These are phyloP conservation scores for Debaryomyces maramus DNA, from an alignment of 805 yeast genomes.

Conservation along the genomic window DNA sequence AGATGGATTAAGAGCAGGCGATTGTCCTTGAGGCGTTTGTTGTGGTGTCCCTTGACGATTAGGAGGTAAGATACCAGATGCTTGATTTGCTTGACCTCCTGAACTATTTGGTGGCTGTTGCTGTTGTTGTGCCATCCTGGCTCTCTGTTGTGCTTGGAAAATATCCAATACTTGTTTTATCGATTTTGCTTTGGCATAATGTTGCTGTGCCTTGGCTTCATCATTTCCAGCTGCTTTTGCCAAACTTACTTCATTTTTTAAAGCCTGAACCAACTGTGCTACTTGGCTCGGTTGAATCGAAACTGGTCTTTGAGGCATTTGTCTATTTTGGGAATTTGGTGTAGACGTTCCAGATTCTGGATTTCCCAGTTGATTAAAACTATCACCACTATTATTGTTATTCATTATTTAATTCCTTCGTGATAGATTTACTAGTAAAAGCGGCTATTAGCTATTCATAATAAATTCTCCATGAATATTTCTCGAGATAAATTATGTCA, in stretches of 20 bases:
- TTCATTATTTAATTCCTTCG: background rate
- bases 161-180: conserved; percentile 61
- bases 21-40: conserved; percentile 4
- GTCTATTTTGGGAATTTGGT: conserved; percentile 6
- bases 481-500: background rate
- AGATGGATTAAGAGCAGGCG: conserved; percentile 4
- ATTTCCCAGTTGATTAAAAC: conserved; percentile 2
- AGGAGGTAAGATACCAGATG: background rate
- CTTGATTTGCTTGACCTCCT: conserved; percentile 5
- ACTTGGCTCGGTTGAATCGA: conserved; percentile 51
- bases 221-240: conserved; percentile 64
- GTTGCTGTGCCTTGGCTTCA: conserved; percentile 62
- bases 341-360: background rate
- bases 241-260: conserved; percentile 56
- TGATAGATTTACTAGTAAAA: background rate
- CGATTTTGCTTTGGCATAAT: conserved; percentile 60
- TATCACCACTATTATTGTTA: conserved; percentile 2
- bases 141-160: conserved; percentile 49
- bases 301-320: conserved; percentile 18
- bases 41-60: background rate
- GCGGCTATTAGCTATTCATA: background rate
- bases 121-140: conserved; percentile 25
- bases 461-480: background rate
- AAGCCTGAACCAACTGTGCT: conserved; percentile 59
- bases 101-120: conserved; percentile 22